Evolutionary conservation across 164 flowering plant species (phyloP), one percentile per base, ranked within the genome.

Genomic region (Magnolia officinalis): DNA sequence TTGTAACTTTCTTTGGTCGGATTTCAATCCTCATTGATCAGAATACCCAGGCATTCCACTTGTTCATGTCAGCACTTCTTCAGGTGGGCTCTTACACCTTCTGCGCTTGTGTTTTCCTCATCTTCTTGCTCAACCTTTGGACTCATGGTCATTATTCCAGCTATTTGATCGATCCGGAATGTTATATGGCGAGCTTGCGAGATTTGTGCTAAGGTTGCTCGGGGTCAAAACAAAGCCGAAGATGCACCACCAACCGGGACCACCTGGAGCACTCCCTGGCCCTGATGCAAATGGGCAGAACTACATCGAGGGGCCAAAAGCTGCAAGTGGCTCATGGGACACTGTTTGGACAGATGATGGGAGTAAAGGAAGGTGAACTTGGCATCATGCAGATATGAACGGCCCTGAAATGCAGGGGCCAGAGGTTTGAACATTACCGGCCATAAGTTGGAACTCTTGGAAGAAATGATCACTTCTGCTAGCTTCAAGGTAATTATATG

Each of bases 31-130:
- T 96, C 50, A 87, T 92, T 50, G 96, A 96, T 81, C 97, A 96
- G 83, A 93, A 94, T 75, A 91, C 99, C 11, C 96, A 94, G 77
- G 99, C 99, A 26, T 88, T 91, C 75, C 99, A 96, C 82, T 78
- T 94, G 92, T 96, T 96, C 65, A 93, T 96, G 94, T 69, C 96
- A 58, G 99, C 99, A 0, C 91, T 96, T 71, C 94, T 93, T 78
- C 98, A 93, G 98, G 98, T 93, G 75, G 49, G 23, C 31, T 14
- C 19, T 58, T 29, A 3, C 20, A 9, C 67, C 2, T 64, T 11
- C 29, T 11, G 21, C 24, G 26, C 24, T 13, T 55, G 29, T 64
- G 50, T 16, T 59, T 16, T 37, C 8, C 68, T 63, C 6, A 20
- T 16, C 0, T 64, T 21, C 24, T 64, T 64, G 16, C 8, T n/a